Evolutionary conservation across 768 basidiomycete species (phyloP).

Genomic region (Lentinula boryana): DNA sequence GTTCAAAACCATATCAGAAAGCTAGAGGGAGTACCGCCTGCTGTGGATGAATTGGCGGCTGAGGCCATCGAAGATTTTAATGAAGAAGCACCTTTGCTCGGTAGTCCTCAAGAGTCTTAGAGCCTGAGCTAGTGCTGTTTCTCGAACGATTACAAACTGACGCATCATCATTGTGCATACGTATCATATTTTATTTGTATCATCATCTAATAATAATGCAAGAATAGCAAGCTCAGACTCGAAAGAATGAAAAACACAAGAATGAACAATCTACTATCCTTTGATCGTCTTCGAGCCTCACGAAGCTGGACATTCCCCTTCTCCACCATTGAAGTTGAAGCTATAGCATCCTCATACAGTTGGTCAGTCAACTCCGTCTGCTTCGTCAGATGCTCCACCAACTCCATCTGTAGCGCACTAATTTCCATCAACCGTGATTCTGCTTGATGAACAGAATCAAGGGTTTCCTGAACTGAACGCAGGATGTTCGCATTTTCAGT

Average conservation of each 20-base stretch:
- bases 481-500: constrained; percentile 85
- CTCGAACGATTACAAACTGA: too few species aligned
- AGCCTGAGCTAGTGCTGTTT: neutral
- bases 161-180: neutral
- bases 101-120: neutral
- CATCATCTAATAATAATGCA: constrained; percentile 74
- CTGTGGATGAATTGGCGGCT: constrained; percentile 48
- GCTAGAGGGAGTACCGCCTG: constrained; percentile 40
- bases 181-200: neutral
- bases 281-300: constrained; percentile 82
- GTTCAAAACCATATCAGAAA: constrained; percentile 57
- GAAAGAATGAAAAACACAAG: constrained; percentile 90
- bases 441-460: constrained; percentile 87
- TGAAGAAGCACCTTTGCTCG: constrained; percentile 55
- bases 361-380: constrained; percentile 93
- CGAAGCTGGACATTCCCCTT: constrained; percentile 87
- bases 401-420: constrained; percentile 85
- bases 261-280: constrained; percentile 85
- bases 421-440: constrained; percentile 92
- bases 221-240: constrained; percentile 84
- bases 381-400: constrained; percentile 78
- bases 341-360: constrained; percentile 91
- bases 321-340: constrained; percentile 78
- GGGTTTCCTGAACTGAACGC: constrained; percentile 75
- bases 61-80: constrained; percentile 55